phyloP scores from a whole-genome alignment of 345 rosid species.

The Heritiera littoralis region DNA sequence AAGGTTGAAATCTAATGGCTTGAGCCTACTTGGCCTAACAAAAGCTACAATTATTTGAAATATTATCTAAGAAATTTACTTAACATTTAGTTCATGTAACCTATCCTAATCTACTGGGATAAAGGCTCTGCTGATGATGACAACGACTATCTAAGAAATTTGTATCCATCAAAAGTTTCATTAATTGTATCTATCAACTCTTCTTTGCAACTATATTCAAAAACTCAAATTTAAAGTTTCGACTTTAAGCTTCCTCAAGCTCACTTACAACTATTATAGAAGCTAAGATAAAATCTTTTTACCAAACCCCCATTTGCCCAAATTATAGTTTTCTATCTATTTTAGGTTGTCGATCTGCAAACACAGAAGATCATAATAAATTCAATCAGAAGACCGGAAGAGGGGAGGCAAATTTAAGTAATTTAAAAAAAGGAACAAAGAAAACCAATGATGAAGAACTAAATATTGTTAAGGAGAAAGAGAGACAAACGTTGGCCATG shows the following conservation, averaged over 20 bases:
- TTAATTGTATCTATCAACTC: background rate
- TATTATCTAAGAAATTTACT: too few species aligned
- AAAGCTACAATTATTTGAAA: background rate
- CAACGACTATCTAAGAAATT: background rate
- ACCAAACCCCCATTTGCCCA: background rate
- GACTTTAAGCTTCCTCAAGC: background rate
- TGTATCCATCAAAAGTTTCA: background rate
- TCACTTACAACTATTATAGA: background rate
- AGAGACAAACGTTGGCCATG: constrained; percentile 71
- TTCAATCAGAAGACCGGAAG: background rate
- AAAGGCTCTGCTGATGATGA: too few species aligned
- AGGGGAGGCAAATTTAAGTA: background rate
- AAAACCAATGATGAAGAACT: background rate
- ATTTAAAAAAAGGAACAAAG: background rate
- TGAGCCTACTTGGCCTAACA: background rate
- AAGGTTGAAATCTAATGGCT: too few species aligned
- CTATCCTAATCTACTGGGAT: too few species aligned
- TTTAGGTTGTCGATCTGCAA: background rate
- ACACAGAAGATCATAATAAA: background rate
- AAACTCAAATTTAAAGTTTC: background rate
- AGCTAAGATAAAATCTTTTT: background rate
- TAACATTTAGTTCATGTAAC: too few species aligned
- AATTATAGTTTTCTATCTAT: background rate
- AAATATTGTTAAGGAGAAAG: background rate
- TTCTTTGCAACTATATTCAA: background rate